Conservation (phyloP, 495 filamentous ascomycete genomes). For the Talaromyces thailandensis region DNA sequence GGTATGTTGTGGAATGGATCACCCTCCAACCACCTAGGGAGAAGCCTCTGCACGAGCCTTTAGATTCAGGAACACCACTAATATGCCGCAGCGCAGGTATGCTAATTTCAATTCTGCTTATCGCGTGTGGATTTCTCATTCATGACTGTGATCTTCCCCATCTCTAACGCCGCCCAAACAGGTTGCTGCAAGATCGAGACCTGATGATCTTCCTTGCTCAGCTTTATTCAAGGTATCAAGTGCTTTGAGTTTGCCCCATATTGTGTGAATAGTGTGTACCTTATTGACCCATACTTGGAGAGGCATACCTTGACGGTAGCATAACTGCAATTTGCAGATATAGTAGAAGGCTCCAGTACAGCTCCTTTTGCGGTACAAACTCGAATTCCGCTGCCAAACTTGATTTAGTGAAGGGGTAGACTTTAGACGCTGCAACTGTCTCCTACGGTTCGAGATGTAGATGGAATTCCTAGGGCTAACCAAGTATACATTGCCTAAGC, state of each 20-base stretch:
- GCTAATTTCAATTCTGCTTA: not conserved
- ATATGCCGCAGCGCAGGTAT: not conserved
- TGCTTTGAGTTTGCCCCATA: not conserved
- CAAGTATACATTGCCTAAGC: not conserved
- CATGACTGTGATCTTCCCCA: not conserved
- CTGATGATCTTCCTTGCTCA: not conserved
- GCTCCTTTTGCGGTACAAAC: not conserved
- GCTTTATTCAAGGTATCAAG: not conserved
- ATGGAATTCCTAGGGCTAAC: not conserved
- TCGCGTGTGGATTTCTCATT: not conserved
- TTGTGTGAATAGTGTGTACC: not conserved
- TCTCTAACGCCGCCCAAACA: not conserved
- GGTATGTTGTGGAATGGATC: not conserved
- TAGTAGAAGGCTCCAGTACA: not conserved
- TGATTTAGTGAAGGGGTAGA: not conserved
- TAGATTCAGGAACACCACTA: conserved; percentile 2
- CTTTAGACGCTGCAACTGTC: not conserved
- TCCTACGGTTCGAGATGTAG: not conserved
- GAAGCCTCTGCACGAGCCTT: not conserved
- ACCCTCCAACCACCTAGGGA: not conserved
- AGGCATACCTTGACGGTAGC: not conserved
- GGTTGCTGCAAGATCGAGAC: not conserved
- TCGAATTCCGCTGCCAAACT: not conserved
- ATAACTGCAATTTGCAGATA: not conserved
- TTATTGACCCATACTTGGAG: not conserved